phyloP scores from a whole-genome alignment of 257 asterid genomes.

The Solanum lycopersicoides region DNA sequence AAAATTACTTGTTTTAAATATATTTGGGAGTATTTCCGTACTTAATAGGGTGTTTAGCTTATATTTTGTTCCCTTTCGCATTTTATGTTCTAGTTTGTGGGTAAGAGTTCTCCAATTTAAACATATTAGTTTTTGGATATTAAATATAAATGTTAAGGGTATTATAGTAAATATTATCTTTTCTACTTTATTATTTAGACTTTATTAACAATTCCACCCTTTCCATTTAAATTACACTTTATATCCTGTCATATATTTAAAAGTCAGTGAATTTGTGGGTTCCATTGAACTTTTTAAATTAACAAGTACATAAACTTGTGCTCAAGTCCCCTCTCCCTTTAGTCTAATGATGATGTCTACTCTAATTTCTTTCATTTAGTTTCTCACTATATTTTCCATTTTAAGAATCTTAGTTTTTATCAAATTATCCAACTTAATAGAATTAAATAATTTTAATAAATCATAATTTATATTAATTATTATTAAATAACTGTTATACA shows the following conservation, averaged over 20 bases:
- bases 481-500: background rate
- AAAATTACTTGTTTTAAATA: too few relatives aligned
- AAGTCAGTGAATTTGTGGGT: background rate
- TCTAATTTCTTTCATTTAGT: too few relatives aligned
- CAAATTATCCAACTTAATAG: background rate
- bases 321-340: background rate
- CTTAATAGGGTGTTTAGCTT: background rate
- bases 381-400: background rate
- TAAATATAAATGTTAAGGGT: background rate
- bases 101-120: background rate
- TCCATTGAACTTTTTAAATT: background rate
- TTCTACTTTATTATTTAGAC: background rate
- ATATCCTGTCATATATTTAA: background rate
- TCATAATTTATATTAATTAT: background rate
- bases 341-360: background rate
- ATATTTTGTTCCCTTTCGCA: background rate
- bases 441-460: too few relatives aligned
- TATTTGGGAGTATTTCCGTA: background rate
- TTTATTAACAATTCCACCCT: background rate
- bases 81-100: background rate
- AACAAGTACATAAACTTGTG: background rate
- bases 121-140: background rate
- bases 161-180: background rate
- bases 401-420: too few relatives aligned
- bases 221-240: background rate